Conservation (phyloP, 768 basidiomycete species). For the Termitomyces sp. region DNA sequence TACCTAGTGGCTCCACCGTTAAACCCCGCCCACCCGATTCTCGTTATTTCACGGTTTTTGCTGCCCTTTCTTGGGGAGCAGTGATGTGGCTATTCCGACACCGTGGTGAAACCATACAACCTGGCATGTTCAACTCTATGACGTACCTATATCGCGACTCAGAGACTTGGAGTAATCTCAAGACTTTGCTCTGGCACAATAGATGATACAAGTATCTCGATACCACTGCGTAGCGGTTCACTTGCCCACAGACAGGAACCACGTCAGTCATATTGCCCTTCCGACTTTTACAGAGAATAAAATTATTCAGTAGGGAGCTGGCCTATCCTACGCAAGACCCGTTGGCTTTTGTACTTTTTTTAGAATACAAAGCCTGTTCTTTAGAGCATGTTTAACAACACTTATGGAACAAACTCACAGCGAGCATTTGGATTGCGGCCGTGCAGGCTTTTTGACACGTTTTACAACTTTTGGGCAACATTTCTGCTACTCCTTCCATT, state of each 20-base stretch:
- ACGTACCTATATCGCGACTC: slow-evolving; percentile 93
- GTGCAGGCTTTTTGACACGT: slow-evolving; percentile 54
- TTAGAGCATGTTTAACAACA: slow-evolving; percentile 5
- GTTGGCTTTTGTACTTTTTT: slow-evolving; percentile 60
- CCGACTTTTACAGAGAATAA: neutral
- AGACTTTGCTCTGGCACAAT: slow-evolving; percentile 91
- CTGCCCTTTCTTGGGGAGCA: slow-evolving; percentile 87
- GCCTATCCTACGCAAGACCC: slow-evolving; percentile 46
- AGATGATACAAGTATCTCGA: slow-evolving; percentile 34
- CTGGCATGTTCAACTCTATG: slow-evolving; percentile 97
- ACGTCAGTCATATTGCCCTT: neutral
- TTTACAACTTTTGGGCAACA: slow-evolving; percentile 39
- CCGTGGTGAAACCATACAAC: slow-evolving; percentile 85
- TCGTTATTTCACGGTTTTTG: slow-evolving; percentile 79
- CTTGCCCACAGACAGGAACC: neutral
- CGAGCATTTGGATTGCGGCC: slow-evolving; percentile 67
- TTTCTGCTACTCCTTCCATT: slow-evolving; percentile 49
- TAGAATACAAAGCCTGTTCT: neutral
- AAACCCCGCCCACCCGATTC: slow-evolving; percentile 82
- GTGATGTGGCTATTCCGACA: slow-evolving; percentile 97
- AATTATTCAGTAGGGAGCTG: slow-evolving; percentile 27
- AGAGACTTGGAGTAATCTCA: slow-evolving; percentile 76
- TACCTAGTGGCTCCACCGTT: slow-evolving; percentile 35
- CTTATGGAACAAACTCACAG: slow-evolving; percentile 32
- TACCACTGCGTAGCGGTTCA: neutral